phyloP scores from a whole-genome alignment of 2,329 filamentous ascomycete genomes.

The Hymenoscyphus infarciens region DNA sequence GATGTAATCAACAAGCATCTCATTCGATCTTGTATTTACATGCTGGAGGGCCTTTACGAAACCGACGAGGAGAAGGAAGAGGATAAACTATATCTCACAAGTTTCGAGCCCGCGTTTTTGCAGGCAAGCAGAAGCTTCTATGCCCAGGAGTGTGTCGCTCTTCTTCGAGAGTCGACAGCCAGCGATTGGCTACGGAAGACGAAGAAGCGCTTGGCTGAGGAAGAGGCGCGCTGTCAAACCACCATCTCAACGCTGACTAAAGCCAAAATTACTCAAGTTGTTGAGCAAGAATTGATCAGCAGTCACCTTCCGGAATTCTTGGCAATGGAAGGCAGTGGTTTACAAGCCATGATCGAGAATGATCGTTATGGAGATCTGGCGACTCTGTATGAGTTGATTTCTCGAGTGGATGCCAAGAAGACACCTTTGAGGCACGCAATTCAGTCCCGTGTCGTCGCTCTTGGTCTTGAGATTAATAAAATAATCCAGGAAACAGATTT shows the following conservation, averaged over 20 bases:
- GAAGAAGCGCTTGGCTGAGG: constrained; percentile 70
- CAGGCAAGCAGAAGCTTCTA: constrained; percentile 72
- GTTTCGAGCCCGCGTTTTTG: constrained; percentile 79
- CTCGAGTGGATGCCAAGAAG: constrained; percentile 73
- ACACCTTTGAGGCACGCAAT: constrained; percentile 65
- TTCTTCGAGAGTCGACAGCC: constrained; percentile 77
- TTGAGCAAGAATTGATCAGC: constrained; percentile 77
- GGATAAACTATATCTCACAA: constrained; percentile 77
- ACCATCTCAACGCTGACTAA: constrained; percentile 72
- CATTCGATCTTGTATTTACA: constrained; percentile 78
- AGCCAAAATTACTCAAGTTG: constrained; percentile 68
- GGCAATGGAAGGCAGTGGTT: constrained; percentile 77
- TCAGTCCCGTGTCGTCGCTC: constrained; percentile 70
- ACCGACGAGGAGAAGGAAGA: constrained; percentile 72
- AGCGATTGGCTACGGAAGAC: constrained; percentile 77
- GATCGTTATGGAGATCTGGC: constrained; percentile 73
- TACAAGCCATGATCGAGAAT: constrained; percentile 88
- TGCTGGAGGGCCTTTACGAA: constrained; percentile 88
- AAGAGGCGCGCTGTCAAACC: constrained; percentile 76
- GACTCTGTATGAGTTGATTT: constrained; percentile 77
- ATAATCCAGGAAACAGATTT: constrained; percentile 54
- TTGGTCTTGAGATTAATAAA: constrained; percentile 81
- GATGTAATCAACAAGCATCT: constrained; percentile 82
- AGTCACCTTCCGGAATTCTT: constrained; percentile 78
- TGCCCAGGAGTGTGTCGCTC: constrained; percentile 64